A percentile compares a stretch with the other conserved stretches of the same genome.
Evolutionary conservation across 768 basidiomycete species (phyloP).

Genomic region (Thelephora aurantiotincta): DNA sequence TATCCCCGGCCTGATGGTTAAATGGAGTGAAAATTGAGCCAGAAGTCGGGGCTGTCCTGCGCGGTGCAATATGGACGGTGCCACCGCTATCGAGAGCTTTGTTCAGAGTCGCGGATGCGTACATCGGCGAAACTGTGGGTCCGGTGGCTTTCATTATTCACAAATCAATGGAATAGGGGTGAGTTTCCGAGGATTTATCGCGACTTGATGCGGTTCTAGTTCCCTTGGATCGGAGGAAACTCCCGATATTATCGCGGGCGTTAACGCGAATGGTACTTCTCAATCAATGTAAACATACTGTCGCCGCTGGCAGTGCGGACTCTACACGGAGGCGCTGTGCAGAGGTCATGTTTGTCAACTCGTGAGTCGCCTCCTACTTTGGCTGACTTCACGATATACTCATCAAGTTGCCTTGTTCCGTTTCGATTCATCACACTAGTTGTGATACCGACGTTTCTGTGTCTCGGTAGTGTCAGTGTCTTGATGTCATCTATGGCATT

Average conservation of each 20-base stretch:
- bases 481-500: constrained; percentile 31
- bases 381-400: background rate
- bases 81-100: constrained; percentile 37
- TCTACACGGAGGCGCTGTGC: constrained; percentile 46
- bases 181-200: constrained; percentile 9
- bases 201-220: background rate
- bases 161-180: constrained; percentile 58
- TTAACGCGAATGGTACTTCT: background rate
- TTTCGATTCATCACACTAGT: background rate
- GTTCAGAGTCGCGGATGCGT: constrained; percentile 32
- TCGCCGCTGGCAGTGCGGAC: constrained; percentile 41
- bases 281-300: constrained; percentile 38
- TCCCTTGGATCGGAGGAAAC: too few relatives aligned
- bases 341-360: constrained; percentile 43
- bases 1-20: constrained; percentile 40
- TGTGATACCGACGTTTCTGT: background rate
- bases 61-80: constrained; percentile 31
- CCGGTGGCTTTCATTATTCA: constrained; percentile 41
- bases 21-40: constrained; percentile 31
- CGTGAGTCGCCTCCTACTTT: constrained; percentile 22
- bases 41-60: constrained; percentile 38
- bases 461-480: constrained; percentile 31
- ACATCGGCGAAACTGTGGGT: constrained; percentile 38
- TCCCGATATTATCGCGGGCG: too few relatives aligned
- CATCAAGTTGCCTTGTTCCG: background rate